Evolutionary conservation across 768 basidiomycete genomes (phyloP), one percentile per base, ranked within the genome.

Genomic region (Daedaleopsis nitida): DNA sequence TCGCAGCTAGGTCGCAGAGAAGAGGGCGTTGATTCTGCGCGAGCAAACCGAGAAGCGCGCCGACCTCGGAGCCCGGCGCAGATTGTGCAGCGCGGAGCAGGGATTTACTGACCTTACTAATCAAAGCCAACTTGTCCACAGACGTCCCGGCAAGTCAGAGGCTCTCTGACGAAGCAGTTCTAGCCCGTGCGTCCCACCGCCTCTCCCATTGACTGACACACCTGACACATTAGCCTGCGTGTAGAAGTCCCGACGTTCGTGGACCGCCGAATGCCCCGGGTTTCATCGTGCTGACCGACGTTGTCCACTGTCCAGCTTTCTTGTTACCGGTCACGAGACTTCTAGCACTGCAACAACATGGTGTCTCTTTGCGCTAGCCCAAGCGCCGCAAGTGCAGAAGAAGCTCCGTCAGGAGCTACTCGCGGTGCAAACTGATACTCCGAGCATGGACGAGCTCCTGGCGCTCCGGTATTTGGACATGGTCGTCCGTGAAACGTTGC

Each of bases 391-490:
- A 0, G 64, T 76, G 34, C 80, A 80, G 66, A 50, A 68, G 17
- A 70, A 72, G 23, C 72, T 82, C 1, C 77, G 78, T 17, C 70
- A 75, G 8, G 81, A 82, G 65, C 65, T 81, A 7, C 64, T 70
- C 35, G 69, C 73, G 0, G 75, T 86, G 13, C 67, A 78, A 1
- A 85, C 83, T 0, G 66, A 65, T 12, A 56, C 49, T 0, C 88
- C 89, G 2, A 79, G 80, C 4, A 89, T 91, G 85, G 89, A 92
- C 43, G 80, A 86, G 32, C 78, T 92, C 3, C 81, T 84, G 58
- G 74, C 78, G 1, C 75, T 94, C 4, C 81, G 86, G 0, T 91
- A 88, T 66, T 83, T 92, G 14, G 91, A 91, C 62, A 77, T 77
- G n/a, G 81, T 88, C 9, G 77, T 87, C 1, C 80, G 83, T 11